phyloP scores from a whole-genome alignment of 805 yeast genomes.

The Suhomyces prunicola region DNA sequence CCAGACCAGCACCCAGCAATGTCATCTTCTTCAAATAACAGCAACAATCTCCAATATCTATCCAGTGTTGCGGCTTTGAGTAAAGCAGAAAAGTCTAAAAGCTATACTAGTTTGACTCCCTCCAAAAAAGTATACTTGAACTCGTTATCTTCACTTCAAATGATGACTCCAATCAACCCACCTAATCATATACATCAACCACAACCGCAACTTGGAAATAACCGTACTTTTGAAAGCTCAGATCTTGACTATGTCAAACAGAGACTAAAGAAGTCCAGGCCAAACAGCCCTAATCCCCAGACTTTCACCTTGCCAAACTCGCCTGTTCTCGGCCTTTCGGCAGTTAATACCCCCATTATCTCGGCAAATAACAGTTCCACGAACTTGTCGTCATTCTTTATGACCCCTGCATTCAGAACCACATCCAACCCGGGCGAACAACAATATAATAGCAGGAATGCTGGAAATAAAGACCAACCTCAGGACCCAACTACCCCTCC shows the following conservation, averaged over 20 bases:
- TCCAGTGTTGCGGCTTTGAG: conserved; percentile 39
- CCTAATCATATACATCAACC: conserved; percentile 9
- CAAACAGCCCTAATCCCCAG: conserved; percentile 43
- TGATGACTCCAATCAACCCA: conserved; percentile 22
- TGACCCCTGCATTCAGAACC: conserved; percentile 22
- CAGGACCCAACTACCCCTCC: conserved; percentile 8
- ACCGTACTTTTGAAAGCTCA: conserved; percentile 36
- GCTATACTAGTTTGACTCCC: conserved; percentile 11
- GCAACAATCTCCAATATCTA: conserved; percentile 34
- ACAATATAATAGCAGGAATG: not conserved
- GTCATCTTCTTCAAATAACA: conserved; percentile 25
- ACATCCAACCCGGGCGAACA: conserved; percentile 6
- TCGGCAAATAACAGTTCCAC: conserved; percentile 42
- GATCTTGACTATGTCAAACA: conserved; percentile 48
- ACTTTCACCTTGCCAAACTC: conserved; percentile 43
- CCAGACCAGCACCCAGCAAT: not conserved
- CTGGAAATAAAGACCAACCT: not conserved
- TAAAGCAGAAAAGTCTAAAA: conserved; percentile 12
- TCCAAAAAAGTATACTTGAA: conserved; percentile 17
- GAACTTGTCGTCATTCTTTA: conserved; percentile 34
- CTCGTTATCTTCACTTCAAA: conserved; percentile 50
- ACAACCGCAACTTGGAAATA: conserved; percentile 11
- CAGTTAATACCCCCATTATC: conserved; percentile 39
- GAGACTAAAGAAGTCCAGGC: conserved; percentile 46
- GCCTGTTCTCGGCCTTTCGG: conserved; percentile 39